phyloP scores from a whole-genome alignment of 1,284 basidiomycete species.

The Trichosporon coremiiforme region DNA sequence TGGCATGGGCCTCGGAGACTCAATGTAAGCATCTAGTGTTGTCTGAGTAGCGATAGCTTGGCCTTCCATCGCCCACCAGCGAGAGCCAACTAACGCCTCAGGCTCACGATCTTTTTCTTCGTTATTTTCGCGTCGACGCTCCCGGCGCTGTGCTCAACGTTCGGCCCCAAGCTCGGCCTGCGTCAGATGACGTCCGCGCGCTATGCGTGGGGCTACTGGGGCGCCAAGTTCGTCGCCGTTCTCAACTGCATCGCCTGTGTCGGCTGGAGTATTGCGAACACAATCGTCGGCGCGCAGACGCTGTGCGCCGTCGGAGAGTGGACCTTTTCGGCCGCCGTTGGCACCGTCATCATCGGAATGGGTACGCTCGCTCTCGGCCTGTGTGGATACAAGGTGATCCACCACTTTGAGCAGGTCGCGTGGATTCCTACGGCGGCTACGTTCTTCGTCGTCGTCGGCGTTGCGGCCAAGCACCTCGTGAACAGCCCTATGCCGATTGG shows the following conservation, averaged over 20 bases:
- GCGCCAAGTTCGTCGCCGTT: constrained; percentile 44
- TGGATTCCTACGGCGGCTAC: constrained; percentile 58
- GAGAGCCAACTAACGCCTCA: constrained; percentile 14
- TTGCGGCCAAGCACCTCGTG: constrained; percentile 43
- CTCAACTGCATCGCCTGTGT: constrained; percentile 52
- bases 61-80: not conserved
- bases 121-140: constrained; percentile 36
- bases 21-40: constrained; percentile 29
- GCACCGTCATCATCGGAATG: constrained; percentile 52
- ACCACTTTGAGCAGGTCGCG: constrained; percentile 53
- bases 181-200: constrained; percentile 56
- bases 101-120: constrained; percentile 47
- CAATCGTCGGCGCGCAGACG: constrained; percentile 52
- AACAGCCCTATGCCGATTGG: constrained; percentile 45
- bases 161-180: constrained; percentile 50
- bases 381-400: constrained; percentile 58
- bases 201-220: constrained; percentile 55
- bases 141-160: constrained; percentile 46
- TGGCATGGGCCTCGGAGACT: constrained; percentile 44
- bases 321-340: constrained; percentile 47
- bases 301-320: constrained; percentile 46
- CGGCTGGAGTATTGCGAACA: constrained; percentile 54
- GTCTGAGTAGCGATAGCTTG: not conserved
- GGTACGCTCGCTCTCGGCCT: constrained; percentile 57
- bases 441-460: constrained; percentile 52